Evolutionary conservation across 2,329 filamentous ascomycete species (phyloP), one percentile per base, ranked within the genome.

Genomic region (Ascochyta koolunga): DNA sequence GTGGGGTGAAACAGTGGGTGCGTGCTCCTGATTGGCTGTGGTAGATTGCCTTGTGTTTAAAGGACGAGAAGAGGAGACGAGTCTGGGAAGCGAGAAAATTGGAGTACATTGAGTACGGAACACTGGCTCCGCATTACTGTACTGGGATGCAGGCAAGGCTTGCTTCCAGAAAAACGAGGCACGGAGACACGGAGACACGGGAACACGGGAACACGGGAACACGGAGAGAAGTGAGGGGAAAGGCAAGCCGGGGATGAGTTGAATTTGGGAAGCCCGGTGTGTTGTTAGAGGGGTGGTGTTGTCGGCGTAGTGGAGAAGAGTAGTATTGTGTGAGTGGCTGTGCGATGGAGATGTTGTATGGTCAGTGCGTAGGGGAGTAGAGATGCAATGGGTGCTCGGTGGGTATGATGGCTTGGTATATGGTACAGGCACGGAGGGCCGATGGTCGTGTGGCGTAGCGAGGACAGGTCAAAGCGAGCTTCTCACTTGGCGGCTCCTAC

Each of bases 11-110:
- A 13, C 7, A 19, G 6, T 19, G 6, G 2, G 27, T 27, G 21
- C 10, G 15, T 8, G 2, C 21, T 18, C 18, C 16, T 54, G 16
- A 54, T 49, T 54, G 51, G 51, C 40, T 35, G 22, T 2, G 16
- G 13, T 49, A 54, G 29, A 54, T 54, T 54, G 24, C 35, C 7
- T 10, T 15, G 35, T 45, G 29, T 41, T 22, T n/a, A 45, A 44
- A 54, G 46, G 40, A 50, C 22, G 29, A n/a, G 27, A 29, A 21
- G 29, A 37, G 41, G n/a, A 32, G 40, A 16, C 31, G 45, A 54
- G 40, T 11, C 21, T 29, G 13, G 22, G n/a, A 15, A 13, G 44
- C 21, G 19, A 36, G 21, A 5, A 38, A 19, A 24, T 32, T 44
- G 1, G 6, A 10, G n/a, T 11, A 19, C 38, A 32, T 38, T 19